These are phyloP conservation scores for Hapsidospora chrysogenum DNA, from an alignment of 495 filamentous ascomycete genomes.

Conservation along the genomic window DNA sequence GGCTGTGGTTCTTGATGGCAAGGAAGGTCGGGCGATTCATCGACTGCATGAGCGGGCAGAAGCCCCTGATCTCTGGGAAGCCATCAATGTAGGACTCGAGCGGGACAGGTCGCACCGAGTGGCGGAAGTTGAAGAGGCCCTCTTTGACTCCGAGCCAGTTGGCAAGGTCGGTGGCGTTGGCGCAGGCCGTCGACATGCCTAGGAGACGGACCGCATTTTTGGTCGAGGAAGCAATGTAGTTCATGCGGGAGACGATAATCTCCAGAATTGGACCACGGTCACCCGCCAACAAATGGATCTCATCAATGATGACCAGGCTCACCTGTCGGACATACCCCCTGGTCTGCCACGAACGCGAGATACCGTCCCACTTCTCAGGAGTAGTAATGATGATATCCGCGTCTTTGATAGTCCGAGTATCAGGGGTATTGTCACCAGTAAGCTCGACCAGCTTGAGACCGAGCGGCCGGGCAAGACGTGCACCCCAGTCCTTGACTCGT, in stretches of 20 bases:
- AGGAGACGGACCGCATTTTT: slow-evolving; percentile 78
- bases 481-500: slow-evolving; percentile 87
- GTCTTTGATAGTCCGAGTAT: slow-evolving; percentile 83
- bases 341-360: slow-evolving; percentile 94
- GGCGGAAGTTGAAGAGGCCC: slow-evolving; percentile 92
- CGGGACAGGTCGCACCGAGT: slow-evolving; percentile 93
- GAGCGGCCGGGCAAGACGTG: slow-evolving; percentile 66
- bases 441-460: slow-evolving; percentile 87
- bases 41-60: slow-evolving; percentile 94
- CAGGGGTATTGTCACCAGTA: slow-evolving; percentile 95
- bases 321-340: slow-evolving; percentile 91
- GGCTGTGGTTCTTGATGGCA: slow-evolving; percentile 89
- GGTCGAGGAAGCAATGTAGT: slow-evolving; percentile 90
- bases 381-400: slow-evolving; percentile 98
- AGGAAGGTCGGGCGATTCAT: slow-evolving; percentile 98
- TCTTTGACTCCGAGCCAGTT: slow-evolving; percentile 98
- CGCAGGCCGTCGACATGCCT: slow-evolving; percentile 97
- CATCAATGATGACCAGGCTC: slow-evolving; percentile 93
- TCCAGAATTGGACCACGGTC: slow-evolving; percentile 94
- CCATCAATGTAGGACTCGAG: slow-evolving; percentile 94
- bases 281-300: slow-evolving; percentile 91
- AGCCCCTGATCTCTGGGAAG: slow-evolving; percentile 87
- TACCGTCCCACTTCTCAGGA: slow-evolving; percentile 99
- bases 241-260: slow-evolving; percentile 98
- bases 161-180: slow-evolving; percentile 82